Base-by-base conservation (phyloP, 129 eudicot genomes). In the Helianthus tuberosus region DNA sequence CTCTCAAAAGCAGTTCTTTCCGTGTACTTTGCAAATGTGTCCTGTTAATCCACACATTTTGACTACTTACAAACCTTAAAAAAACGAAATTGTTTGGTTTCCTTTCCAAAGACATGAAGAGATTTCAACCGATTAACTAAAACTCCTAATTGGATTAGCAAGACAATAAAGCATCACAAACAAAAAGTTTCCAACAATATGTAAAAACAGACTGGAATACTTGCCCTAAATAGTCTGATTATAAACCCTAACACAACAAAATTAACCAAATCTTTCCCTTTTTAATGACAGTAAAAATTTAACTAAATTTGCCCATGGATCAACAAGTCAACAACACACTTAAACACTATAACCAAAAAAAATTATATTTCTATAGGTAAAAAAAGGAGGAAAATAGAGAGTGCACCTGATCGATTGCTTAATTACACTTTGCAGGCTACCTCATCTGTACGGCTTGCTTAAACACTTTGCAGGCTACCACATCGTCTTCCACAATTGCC, bases 11-110 rank as follows among this genome's bases (percentile, higher is more conserved):
- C n/a, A n/a, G n/a, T n/a, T n/a, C n/a, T n/a, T n/a, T n/a, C n/a
- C n/a, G n/a, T n/a, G n/a, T n/a, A n/a, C n/a, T n/a, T n/a, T n/a
- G n/a, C n/a, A n/a, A n/a, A n/a, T n/a, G n/a, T n/a, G n/a, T n/a
- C n/a, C n/a, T n/a, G n/a, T 39, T 71, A 38, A 62, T 32, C 23
- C 23, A 57, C 41, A 32, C 41, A 41, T 4, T 6, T 52, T 69
- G 43, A 43, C 14, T 11, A 12, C 17, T 55, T 41, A 71, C 66
- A 41, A 71, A 55, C 76, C 51, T 52, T 72, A 72, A 57, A 32
- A 55, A 49, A 49, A 46, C n/a, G 49, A 47, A 39, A 38, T 61
- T 60, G 29, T 50, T 8, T 38, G 51, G 20, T 52, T 15, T 64
- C 51, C 20, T 52, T 70, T 36, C n/a, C 46, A 68, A 39, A 6